These are phyloP conservation scores for Dictyostelium citrinum DNA, from an alignment of 78 protist species.

Conservation along the genomic window DNA sequence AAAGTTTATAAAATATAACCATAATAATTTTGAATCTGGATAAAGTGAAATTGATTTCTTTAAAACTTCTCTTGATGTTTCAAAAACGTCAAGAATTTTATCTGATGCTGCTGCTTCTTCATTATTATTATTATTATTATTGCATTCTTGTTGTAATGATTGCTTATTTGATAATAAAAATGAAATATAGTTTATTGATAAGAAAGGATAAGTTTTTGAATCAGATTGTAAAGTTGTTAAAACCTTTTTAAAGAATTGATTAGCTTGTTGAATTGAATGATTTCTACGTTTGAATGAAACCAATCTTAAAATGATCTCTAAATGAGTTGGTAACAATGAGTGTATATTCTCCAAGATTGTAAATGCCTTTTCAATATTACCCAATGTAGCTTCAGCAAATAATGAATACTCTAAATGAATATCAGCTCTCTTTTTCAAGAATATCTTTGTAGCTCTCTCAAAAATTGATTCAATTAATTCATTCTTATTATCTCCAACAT, in stretches of 20 bases:
- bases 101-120: not conserved
- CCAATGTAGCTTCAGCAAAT: not conserved
- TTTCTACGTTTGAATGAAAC: not conserved
- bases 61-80: not conserved
- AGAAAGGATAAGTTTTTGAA: not conserved
- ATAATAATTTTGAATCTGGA: constrained; percentile 6
- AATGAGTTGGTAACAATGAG: not conserved
- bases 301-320: not conserved
- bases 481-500: not conserved
- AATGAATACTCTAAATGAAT: constrained; percentile 10
- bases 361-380: not conserved
- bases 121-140: not conserved
- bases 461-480: not conserved
- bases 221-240: not conserved
- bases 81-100: not conserved
- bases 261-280: not conserved
- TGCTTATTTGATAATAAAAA: not conserved
- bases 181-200: not conserved
- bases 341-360: not conserved
- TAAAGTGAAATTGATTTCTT: not conserved
- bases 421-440: constrained; percentile 8
- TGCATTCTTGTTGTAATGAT: not conserved
- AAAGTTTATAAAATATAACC: not conserved
- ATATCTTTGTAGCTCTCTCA: constrained; percentile 5
- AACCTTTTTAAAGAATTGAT: not conserved